Evolutionary conservation across 106 monocot genomes (phyloP), one percentile per base, ranked within the genome.

Genomic region (Alisma plantagoaquatica): DNA sequence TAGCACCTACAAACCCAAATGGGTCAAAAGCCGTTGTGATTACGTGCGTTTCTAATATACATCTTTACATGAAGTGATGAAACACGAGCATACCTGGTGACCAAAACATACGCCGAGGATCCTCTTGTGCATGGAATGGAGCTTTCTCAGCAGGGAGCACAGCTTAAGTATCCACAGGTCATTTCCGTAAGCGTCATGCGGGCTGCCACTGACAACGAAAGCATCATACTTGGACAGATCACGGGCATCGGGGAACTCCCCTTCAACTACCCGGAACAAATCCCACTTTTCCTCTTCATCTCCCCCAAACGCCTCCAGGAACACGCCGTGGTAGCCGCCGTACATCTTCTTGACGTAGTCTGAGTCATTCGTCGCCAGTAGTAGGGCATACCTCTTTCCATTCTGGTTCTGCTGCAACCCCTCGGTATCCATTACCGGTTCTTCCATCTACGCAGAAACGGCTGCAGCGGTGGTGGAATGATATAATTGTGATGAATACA

Each of bases 41-140:
- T 10, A 24, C 4, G 1, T 11, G 4, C 21, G 10, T 23, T 10
- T 17, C 30, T 33, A 12, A 57, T 57, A 10, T 6, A 57, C 3
- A 3, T 42, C 15, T 57, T 10, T 7, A 25, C 18, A 5, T 15
- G 0, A 44, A 7, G 1, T 0, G 24, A 24, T 10, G 26, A 24
- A 27, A 3, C 17, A 64, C 10, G 11, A 3, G 11, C 32, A 27
- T 60, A 92, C 92, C 64, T 93, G 92, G 61, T 93, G 92, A 32
- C 92, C 92, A 61, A 93, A 93, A 54, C 87, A 94, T 27, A 94
- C 56, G 0, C 93, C 87, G 14, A 94, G 73, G 14, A 94, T 57
- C 35, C 57, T 80, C 74, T 87, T 94, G 17, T 56, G 54, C 87
- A 75, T 80, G 27, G 59, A 59, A 56, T 63, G 43, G 15, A 93